Evolutionary conservation across 768 basidiomycete genomes (phyloP), one percentile per base, ranked within the genome.

Genomic region (Botryobasidium botryosum): DNA sequence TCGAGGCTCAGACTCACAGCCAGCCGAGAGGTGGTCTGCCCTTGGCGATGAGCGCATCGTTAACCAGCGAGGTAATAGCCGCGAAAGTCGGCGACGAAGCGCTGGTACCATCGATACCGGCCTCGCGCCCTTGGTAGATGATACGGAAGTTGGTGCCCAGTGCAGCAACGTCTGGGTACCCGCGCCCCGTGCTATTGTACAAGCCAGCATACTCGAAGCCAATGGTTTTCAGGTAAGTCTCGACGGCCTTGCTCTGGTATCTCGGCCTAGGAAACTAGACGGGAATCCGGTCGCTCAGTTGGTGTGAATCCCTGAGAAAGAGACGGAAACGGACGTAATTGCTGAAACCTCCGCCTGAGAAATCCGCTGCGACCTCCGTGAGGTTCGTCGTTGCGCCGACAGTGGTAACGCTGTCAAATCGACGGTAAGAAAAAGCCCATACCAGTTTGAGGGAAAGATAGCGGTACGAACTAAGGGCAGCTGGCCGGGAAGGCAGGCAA

Each of bases 311-410:
- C 24, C 26, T 36, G 43, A 24, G 29, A 44, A 23, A 25, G 33
- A 23, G 43, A 32, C 7, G 27, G 4, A 10, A 32, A 10, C 10
- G 7, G 32, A 44, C 25, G 21, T 43, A 47, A 23, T 47, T 43
- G 17, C 41, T 44, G 46, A 44, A 47, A 3, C 46, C 46, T 17
- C 46, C 46, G 18, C 46, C 46, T 20, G 41, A 44, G 23, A 47
- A 47, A 5, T 4, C 4, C n/a, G 33, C 40, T 10, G 46, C 46
- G 13, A 27, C 28, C 33, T 47, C 46, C 17, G 46, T 39, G 18
- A 42, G 25, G 17, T 27, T 20, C 15, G 17, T 4, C 13, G 46
- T 47, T 3, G 33, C 43, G 18, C 46, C 46, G 6, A 47, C 46
- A 18, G 46, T 28, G 10, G 46, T 47, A 2, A 47, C 46, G 27